Percentiles rank a stretch among this genome's conserved stretches.
Conservation (phyloP, 202 grass and related monocot genomes). For the Thinopyrum obtusiflorum region DNA sequence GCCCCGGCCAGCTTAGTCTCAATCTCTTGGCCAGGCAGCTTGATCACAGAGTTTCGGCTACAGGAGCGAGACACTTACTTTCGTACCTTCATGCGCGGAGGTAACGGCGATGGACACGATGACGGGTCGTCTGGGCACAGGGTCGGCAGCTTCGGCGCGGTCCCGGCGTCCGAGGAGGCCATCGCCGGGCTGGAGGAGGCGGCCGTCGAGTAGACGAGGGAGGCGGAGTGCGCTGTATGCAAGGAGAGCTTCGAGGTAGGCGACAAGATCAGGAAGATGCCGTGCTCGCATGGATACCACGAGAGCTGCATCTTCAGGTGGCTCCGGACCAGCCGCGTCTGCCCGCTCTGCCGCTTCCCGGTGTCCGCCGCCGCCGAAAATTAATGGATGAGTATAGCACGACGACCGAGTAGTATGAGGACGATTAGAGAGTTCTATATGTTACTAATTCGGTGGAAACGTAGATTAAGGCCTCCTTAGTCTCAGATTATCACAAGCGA, state of each 20-base stretch:
- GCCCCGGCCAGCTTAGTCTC: neutral
- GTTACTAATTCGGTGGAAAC: no score
- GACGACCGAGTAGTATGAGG: no score
- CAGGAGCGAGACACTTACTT: neutral
- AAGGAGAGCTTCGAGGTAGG: neutral
- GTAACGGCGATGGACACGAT: neutral
- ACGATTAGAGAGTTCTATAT: no score
- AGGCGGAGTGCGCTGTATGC: neutral
- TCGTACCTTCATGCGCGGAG: neutral
- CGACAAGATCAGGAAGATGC: neutral
- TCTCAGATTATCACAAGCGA: no score
- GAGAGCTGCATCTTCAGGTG: neutral
- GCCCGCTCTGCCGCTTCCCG: conserved; percentile 31
- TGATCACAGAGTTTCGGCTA: neutral
- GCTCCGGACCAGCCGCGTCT: neutral
- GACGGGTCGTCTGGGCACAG: neutral
- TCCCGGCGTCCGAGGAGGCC: neutral
- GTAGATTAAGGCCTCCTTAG: no score
- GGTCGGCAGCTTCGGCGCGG: neutral
- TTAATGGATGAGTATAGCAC: no score
- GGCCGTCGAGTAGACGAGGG: neutral
- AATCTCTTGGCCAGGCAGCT: neutral
- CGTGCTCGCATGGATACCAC: conserved; percentile 21
- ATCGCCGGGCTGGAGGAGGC: neutral
- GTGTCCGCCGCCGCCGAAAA: neutral